Evolutionary conservation across 441 rosid species (phyloP).

Genomic region (Erodium moschatum): DNA sequence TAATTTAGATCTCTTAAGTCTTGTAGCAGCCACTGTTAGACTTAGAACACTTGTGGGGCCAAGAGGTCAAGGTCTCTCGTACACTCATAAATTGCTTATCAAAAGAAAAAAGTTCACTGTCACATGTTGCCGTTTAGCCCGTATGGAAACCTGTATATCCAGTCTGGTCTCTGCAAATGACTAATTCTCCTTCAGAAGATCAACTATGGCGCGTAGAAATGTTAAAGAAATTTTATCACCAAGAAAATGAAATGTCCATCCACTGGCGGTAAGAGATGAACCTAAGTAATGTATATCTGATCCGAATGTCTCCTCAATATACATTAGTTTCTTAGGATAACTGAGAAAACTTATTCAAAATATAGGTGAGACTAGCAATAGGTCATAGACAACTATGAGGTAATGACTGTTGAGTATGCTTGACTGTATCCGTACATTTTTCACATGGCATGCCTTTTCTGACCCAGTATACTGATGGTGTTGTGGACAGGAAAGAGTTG

Average conservation of each 20-base stretch:
- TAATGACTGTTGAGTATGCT: background rate
- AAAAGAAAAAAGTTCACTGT: too few relatives aligned
- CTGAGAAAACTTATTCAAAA: background rate
- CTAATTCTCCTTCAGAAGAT: too few relatives aligned
- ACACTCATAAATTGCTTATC: too few relatives aligned
- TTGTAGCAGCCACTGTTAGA: background rate
- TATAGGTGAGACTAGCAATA: background rate
- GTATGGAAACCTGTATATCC: too few relatives aligned
- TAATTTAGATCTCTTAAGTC: background rate
- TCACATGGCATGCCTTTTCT: background rate
- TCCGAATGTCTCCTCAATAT: too few relatives aligned
- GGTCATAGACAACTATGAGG: background rate
- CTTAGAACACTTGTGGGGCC: background rate
- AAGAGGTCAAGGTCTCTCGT: background rate
- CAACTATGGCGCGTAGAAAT: too few relatives aligned
- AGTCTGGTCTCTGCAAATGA: too few relatives aligned
- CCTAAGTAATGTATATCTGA: too few relatives aligned
- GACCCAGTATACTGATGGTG: constrained; percentile 9
- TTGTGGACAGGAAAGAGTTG: constrained; percentile 78
- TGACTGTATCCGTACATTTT: background rate
- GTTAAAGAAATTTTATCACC: too few relatives aligned
- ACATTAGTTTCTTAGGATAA: background rate
- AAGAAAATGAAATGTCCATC: too few relatives aligned
- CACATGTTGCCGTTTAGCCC: too few relatives aligned
- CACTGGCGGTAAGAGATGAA: too few relatives aligned